Evolutionary conservation across 1,139 yeast species (phyloP).

Genomic region (Casaregolazyma suthepensis): DNA sequence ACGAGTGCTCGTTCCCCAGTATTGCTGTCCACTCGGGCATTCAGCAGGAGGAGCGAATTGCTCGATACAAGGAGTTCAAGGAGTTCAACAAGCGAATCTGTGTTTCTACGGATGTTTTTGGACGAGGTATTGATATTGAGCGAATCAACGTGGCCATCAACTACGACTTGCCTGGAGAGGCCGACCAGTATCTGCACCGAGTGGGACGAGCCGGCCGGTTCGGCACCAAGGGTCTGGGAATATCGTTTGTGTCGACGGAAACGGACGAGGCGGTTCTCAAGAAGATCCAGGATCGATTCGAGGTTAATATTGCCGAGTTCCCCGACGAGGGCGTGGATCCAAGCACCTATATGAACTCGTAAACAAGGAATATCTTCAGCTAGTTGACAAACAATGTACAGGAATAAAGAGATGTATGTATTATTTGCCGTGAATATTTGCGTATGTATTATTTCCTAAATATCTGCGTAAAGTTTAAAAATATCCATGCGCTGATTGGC

Average conservation of each 20-base stretch:
- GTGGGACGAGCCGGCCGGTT: slow-evolving; percentile 99
- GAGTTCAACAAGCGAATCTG: slow-evolving; percentile 98
- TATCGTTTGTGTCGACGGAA: slow-evolving; percentile 79
- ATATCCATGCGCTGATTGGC: background rate
- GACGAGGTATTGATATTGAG: slow-evolving; percentile 99
- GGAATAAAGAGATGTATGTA: background rate
- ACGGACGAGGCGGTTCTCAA: slow-evolving; percentile 88
- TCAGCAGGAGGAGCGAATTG: slow-evolving; percentile 97
- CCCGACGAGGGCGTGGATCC: slow-evolving; percentile 99
- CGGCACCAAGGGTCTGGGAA: slow-evolving; percentile 97
- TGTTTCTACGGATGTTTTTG: slow-evolving; percentile 96
- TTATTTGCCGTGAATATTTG: too few species aligned
- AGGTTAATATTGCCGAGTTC: slow-evolving; percentile 88
- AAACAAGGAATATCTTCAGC: slow-evolving; percentile 18
- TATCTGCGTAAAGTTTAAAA: background rate
- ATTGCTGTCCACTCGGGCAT: slow-evolving; percentile 95
- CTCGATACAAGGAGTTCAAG: slow-evolving; percentile 90
- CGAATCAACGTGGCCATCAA: slow-evolving; percentile 97
- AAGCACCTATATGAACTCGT: slow-evolving; percentile 95
- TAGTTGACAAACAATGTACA: background rate
- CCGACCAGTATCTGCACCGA: slow-evolving; percentile 97
- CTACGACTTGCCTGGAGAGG: slow-evolving; percentile 78
- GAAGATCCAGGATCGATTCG: slow-evolving; percentile 95
- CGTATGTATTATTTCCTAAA: too few species aligned
- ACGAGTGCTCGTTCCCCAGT: slow-evolving; percentile 94